Base-by-base conservation (phyloP, 371 early-diverging fungal genomes). In the Conidiobolus incongruus region DNA sequence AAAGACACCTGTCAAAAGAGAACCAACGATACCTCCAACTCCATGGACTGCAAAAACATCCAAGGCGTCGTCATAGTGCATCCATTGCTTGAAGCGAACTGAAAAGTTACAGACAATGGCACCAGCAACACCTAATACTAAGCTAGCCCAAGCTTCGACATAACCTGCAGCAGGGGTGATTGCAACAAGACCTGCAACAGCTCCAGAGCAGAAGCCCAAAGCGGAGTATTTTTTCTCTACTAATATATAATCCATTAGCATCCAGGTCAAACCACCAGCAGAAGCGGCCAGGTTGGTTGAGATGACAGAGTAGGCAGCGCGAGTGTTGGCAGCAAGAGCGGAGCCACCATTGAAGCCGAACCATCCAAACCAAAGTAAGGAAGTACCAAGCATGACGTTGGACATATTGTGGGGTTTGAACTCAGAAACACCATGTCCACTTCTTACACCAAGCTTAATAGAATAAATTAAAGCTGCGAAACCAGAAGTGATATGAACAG, bases 131-230 rank as follows among this genome's bases (percentile, higher is more conserved):
- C 92, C 91, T 46, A 86, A 77, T 2, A 82, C 66, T 15, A 87
- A 68, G 29, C 81, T 66, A 19, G 84, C 70, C 47, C 70, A 75
- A n/a, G 88, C 81, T 0, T 76, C 72, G 20, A 90, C 85, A 46
- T 60, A 91, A 6, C 94, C 94, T 1, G 86, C 71, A 2, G 68
- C 87, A 8, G 94, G 94, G 0, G 94, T 92, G 47, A 92, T 88
- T 12, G 80, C 73, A 2, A 89, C 93, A n/a, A 92, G 59, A 8
- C 88, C 94, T 10, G 87, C 72, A 24, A 93, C 81, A 15, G 83
- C 88, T 23, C 91, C 93, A 3, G 82, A 77, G 57, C 92, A 91
- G 54, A 86, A 89, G 10, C 81, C 84, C 26, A 91, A 59, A 20
- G 78, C 79, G 23, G 91, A 85, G 26, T 83, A 66, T 52, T 82